Evolutionary conservation across 1,284 basidiomycete species (phyloP).

Genomic region (Pyrrhoderma noxium): DNA sequence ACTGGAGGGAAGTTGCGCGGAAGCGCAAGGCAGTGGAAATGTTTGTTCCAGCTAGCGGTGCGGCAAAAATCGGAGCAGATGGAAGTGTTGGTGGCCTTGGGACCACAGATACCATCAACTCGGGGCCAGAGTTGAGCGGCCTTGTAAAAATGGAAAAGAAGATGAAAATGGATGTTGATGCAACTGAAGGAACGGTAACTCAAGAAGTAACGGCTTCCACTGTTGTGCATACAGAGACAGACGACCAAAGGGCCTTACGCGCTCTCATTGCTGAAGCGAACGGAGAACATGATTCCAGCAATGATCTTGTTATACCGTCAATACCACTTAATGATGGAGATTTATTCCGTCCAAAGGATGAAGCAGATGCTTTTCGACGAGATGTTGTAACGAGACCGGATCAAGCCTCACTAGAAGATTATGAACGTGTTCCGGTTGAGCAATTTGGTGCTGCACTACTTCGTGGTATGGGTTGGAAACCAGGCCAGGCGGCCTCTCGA

Average conservation of each 20-base stretch:
- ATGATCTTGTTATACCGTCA: slow-evolving; percentile 38
- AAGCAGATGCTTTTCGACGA: slow-evolving; percentile 74
- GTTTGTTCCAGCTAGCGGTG: slow-evolving; percentile 62
- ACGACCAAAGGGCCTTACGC: slow-evolving; percentile 68
- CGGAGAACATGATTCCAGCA: slow-evolving; percentile 33
- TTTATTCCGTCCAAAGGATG: slow-evolving; percentile 40
- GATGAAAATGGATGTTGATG: slow-evolving; percentile 16
- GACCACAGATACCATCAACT: slow-evolving; percentile 60
- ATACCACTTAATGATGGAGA: slow-evolving; percentile 39
- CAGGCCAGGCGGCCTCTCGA: slow-evolving; percentile 64
- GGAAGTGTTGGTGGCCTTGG: slow-evolving; percentile 77
- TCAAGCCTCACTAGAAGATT: slow-evolving; percentile 75
- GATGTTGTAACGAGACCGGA: slow-evolving; percentile 78
- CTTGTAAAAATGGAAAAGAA: slow-evolving; percentile 43
- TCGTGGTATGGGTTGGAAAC: slow-evolving; percentile 96
- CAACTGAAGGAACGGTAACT: slow-evolving; percentile 8
- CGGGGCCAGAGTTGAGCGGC: slow-evolving; percentile 57
- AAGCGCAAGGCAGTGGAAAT: slow-evolving; percentile 41
- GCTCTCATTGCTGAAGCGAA: slow-evolving; percentile 55
- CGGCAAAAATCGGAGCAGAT: slow-evolving; percentile 57
- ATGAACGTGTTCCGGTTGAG: slow-evolving; percentile 84
- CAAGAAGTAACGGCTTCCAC: slow-evolving; percentile 22
- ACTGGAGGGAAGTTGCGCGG: slow-evolving; percentile 77
- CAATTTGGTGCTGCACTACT: slow-evolving; percentile 92
- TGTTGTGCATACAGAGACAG: slow-evolving; percentile 39